Percentiles rank a stretch among this genome's conserved stretches.
Conservation (phyloP, 2,329 filamentous ascomycete species). For the Orbilia ellipsospora region DNA sequence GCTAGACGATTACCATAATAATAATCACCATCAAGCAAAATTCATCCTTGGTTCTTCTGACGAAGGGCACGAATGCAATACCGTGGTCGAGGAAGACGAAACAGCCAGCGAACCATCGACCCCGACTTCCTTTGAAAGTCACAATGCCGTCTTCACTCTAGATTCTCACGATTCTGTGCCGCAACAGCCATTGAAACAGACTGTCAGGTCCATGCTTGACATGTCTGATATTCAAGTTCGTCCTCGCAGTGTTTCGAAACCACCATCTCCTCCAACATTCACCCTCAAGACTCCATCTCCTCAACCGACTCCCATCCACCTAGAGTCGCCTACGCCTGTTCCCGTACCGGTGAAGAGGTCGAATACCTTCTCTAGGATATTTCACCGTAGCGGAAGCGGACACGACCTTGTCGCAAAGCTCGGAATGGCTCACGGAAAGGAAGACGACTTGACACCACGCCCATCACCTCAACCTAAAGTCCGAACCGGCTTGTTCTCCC, state of each 20-base stretch:
- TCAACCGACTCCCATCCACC: slow-evolving; percentile 21
- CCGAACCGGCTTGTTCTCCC: slow-evolving; percentile 62
- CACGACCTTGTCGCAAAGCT: slow-evolving; percentile 38
- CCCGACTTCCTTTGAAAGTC: slow-evolving; percentile 68
- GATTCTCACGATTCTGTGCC: slow-evolving; percentile 37
- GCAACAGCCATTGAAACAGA: slow-evolving; percentile 25
- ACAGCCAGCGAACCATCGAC: slow-evolving; percentile 70
- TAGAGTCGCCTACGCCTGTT: slow-evolving; percentile 45
- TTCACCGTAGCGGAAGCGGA: slow-evolving; percentile 51
- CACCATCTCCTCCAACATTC: slow-evolving; percentile 32
- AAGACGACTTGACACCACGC: slow-evolving; percentile 61
- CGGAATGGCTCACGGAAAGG: slow-evolving; percentile 61
- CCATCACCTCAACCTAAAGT: slow-evolving; percentile 57
- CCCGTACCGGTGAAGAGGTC: slow-evolving; percentile 60
- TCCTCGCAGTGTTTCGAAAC: slow-evolving; percentile 42
- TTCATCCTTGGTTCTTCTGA: slow-evolving; percentile 51
- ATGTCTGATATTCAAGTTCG: slow-evolving; percentile 57
- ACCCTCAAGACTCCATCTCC: slow-evolving; percentile 35
- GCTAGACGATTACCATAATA: slow-evolving; percentile 39
- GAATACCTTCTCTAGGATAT: slow-evolving; percentile 62
- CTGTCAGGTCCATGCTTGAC: slow-evolving; percentile 49
- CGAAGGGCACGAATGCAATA: slow-evolving; percentile 58
- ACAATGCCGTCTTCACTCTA: slow-evolving; percentile 68
- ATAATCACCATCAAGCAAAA: slow-evolving; percentile 25
- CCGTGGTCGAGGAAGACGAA: slow-evolving; percentile 65